These are phyloP conservation scores for Sechiopsis laciniata DNA, from an alignment of 306 rosid species.

Conservation along the genomic window DNA sequence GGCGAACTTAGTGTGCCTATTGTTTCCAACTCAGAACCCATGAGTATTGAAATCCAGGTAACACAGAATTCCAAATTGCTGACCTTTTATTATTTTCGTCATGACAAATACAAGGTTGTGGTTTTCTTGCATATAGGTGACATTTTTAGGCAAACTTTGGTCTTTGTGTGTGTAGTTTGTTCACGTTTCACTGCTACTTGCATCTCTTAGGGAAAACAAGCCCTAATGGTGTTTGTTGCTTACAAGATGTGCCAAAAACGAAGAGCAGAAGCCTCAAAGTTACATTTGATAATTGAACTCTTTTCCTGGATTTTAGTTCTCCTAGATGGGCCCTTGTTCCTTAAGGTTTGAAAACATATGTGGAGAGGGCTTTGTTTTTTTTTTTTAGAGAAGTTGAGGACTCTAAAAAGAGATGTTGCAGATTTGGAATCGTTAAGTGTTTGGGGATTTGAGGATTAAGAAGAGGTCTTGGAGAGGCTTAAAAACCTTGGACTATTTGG, in stretches of 20 bases:
- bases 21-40: slow-evolving; percentile 63
- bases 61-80: not conserved
- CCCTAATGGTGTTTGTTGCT: not conserved
- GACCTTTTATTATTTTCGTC: not conserved
- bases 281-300: no score
- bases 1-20: slow-evolving; percentile 66
- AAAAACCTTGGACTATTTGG: no score
- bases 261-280: not conserved
- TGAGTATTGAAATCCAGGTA: slow-evolving; percentile 72
- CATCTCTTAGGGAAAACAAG: not conserved
- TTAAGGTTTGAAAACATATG: no score
- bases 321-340: no score
- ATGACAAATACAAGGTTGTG: not conserved
- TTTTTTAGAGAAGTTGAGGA: no score
- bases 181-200: not conserved
- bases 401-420: no score
- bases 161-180: not conserved
- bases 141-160: not conserved
- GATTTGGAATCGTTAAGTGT: no score
- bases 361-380: no score
- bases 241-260: not conserved
- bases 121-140: not conserved
- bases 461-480: no score
- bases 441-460: no score
- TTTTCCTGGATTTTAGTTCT: no score